These are phyloP conservation scores for Fusarium humuli DNA, from an alignment of 2,329 filamentous ascomycete genomes.

Conservation along the genomic window DNA sequence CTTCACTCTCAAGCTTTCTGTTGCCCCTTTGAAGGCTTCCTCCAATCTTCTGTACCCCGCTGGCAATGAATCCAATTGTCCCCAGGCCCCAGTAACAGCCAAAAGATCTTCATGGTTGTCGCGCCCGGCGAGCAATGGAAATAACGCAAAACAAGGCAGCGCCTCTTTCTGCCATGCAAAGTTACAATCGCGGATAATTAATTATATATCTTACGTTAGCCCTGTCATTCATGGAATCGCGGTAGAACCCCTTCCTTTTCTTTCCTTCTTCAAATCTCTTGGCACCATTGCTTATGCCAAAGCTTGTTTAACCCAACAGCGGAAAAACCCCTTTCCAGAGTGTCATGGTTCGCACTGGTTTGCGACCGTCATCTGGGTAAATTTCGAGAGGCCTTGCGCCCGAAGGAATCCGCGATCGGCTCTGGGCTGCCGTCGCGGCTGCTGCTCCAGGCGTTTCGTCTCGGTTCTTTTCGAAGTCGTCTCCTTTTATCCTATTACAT, in stretches of 20 bases:
- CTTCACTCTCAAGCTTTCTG: not conserved
- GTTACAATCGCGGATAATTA: not conserved
- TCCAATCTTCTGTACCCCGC: conserved; percentile 1
- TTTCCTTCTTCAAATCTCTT: not conserved
- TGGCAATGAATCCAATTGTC: not conserved
- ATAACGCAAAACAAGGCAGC: conserved; percentile 1
- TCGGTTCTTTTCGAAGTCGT: not conserved
- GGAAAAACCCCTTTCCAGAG: not conserved
- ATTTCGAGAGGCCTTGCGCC: not conserved
- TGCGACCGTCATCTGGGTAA: conserved; percentile 2
- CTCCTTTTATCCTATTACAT: not conserved
- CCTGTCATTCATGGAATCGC: not conserved
- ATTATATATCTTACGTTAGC: not conserved
- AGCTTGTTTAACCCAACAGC: not conserved
- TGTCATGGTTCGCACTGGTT: conserved; percentile 6
- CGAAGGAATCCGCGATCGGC: not conserved
- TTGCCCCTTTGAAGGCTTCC: not conserved
- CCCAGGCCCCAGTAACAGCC: not conserved
- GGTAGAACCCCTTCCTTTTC: not conserved
- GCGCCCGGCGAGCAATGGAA: not conserved
- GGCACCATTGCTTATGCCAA: conserved; percentile 2
- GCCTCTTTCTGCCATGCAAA: not conserved
- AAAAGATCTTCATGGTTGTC: not conserved
- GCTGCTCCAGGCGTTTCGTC: not conserved
- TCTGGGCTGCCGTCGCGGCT: not conserved